A percentile compares a stretch with the other conserved stretches of the same genome.
Evolutionary conservation across 352 stramenopile species (phyloP).

Genomic region (Pythium plurisporium): DNA sequence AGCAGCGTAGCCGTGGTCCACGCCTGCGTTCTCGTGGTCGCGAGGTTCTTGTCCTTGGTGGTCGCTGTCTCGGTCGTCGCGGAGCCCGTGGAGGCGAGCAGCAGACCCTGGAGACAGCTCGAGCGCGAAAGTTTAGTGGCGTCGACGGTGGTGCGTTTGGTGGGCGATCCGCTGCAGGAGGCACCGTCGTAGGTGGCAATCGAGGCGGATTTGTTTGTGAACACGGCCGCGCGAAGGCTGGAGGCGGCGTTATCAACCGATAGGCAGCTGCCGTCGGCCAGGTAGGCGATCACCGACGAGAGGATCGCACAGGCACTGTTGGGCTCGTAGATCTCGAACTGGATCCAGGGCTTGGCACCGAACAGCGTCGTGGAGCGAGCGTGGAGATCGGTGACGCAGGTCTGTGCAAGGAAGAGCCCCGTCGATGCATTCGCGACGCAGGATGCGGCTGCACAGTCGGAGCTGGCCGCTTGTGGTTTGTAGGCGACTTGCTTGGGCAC

Average conservation of each 20-base stretch:
- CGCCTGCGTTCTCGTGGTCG: not conserved
- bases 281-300: conserved; percentile 32
- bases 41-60: not conserved
- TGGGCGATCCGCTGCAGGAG: conserved; percentile 26
- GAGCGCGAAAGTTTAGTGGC: not conserved
- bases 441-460: not conserved
- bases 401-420: not conserved
- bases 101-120: conserved; percentile 3
- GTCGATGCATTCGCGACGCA: not conserved
- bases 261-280: conserved; percentile 40
- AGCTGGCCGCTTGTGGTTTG: not conserved
- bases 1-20: not conserved
- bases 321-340: conserved; percentile 19
- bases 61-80: not conserved
- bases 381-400: conserved; percentile 2
- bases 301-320: conserved; percentile 21
- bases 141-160: conserved; percentile 25
- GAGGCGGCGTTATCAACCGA: conserved; percentile 33
- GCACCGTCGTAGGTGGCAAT: conserved; percentile 31
- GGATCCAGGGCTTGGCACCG: conserved; percentile 6
- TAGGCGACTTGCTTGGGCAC: conserved; percentile 15
- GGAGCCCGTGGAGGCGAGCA: conserved; percentile 9
- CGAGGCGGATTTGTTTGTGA: conserved; percentile 26
- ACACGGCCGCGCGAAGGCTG: conserved; percentile 31
- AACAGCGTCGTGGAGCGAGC: not conserved